These are phyloP conservation scores for Tranzscheliella williamsii DNA, from an alignment of 1,284 basidiomycete genomes.

Conservation along the genomic window DNA sequence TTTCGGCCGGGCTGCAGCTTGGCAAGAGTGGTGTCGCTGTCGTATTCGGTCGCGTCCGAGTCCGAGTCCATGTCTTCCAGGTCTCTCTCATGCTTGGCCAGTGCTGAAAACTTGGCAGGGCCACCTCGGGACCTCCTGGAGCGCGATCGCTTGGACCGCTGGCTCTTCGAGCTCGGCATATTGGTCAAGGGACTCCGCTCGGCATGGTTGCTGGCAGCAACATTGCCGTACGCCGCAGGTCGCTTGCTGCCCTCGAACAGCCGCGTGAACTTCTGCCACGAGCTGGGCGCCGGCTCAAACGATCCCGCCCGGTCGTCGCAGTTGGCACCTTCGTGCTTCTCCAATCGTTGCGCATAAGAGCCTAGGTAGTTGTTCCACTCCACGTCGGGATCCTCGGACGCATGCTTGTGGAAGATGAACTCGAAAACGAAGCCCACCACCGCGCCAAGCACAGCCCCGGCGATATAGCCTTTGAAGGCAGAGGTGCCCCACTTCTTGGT, in stretches of 20 bases:
- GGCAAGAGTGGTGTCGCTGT: constrained; percentile 21
- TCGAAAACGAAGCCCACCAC: constrained; percentile 46
- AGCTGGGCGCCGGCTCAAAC: constrained; percentile 42
- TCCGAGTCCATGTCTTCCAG: constrained; percentile 18
- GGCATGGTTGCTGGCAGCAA: constrained; percentile 7
- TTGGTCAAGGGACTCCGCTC: constrained; percentile 25
- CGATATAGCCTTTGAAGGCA: constrained; percentile 53
- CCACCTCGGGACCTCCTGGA: constrained; percentile 10
- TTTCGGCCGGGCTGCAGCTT: constrained; percentile 8
- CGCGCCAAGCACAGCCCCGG: constrained; percentile 38
- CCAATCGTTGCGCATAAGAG: constrained; percentile 35
- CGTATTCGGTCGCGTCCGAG: constrained; percentile 37
- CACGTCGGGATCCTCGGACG: constrained; percentile 42
- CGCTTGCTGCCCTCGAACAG: constrained; percentile 9
- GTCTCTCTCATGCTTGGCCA: constrained; percentile 14
- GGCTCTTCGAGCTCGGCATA: constrained; percentile 4
- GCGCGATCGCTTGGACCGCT: constrained; percentile 8
- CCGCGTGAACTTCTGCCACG: constrained; percentile 29
- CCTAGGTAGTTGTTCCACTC: constrained; percentile 55
- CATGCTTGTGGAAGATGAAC: constrained; percentile 39
- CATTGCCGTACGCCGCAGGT: constrained; percentile 44
- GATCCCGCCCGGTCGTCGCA: constrained; percentile 29
- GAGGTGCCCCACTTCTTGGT: constrained; percentile 42
- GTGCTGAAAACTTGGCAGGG: constrained; percentile 42
- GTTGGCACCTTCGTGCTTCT: constrained; percentile 8